These are phyloP conservation scores for Rhizomucor pusillus DNA, from an alignment of 371 early-diverging fungal species.

Conservation along the genomic window DNA sequence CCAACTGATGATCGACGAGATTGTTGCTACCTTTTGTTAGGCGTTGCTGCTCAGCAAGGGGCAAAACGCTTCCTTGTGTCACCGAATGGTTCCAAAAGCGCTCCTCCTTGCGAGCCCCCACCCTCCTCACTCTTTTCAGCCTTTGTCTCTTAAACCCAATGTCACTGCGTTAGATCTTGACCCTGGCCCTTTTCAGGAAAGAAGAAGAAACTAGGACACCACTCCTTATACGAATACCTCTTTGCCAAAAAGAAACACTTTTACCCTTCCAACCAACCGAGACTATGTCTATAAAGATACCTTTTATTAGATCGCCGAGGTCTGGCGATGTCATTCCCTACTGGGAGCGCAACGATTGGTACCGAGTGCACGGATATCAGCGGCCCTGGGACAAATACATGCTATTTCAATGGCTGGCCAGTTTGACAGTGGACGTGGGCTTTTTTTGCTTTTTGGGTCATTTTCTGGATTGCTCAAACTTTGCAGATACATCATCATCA, in stretches of 20 bases:
- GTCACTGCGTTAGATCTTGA: slow-evolving; percentile 1
- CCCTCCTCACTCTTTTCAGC: slow-evolving; percentile 2
- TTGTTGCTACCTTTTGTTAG: no score
- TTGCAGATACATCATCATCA: neutral
- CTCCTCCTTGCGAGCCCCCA: no score
- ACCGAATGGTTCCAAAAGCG: no score
- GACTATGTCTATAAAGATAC: slow-evolving; percentile 2
- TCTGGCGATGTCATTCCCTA: slow-evolving; percentile 6
- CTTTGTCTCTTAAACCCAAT: neutral
- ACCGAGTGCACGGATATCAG: slow-evolving; percentile 56
- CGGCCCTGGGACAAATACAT: slow-evolving; percentile 58
- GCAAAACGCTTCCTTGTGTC: no score
- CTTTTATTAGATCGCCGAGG: slow-evolving; percentile 7
- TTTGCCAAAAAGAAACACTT: no score
- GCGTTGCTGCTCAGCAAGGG: no score
- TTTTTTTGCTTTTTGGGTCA: slow-evolving; percentile 40
- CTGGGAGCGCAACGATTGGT: slow-evolving; percentile 60
- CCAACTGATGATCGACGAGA: no score
- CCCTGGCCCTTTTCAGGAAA: no score
- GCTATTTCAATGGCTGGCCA: slow-evolving; percentile 49
- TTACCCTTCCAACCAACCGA: neutral
- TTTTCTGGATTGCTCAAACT: slow-evolving; percentile 19
- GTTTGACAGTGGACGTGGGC: slow-evolving; percentile 35
- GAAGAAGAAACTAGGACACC: neutral
- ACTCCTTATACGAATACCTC: slow-evolving; percentile 3